Evolutionary conservation across 352 stramenopile genomes (phyloP), one percentile per base, ranked within the genome.

Genomic region (Phytophthora pseudosyringae): DNA sequence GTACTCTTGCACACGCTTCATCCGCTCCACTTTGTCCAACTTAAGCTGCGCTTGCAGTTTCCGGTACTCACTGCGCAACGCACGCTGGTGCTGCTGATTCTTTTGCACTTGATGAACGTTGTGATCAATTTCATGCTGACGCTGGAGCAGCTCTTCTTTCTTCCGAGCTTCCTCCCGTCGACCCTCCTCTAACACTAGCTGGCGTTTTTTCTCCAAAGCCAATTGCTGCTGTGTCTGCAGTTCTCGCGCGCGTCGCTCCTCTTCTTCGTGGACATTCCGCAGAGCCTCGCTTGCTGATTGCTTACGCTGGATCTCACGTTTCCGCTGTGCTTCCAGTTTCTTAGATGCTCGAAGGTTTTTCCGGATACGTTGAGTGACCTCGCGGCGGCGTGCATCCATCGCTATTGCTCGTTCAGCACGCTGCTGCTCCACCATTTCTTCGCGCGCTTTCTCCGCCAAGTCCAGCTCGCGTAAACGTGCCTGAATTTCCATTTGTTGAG

Each of bases 1-100:
- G 74, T 97, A 97, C 64, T 98, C 91, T 59, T 97, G 80, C 26
- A 97, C 88, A 21, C 92, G 89, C 55, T 84, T 90, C 78, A 97
- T 97, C n/a, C 92, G 81, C 57, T 97, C 89, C 7, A 98, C 92
- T 59, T 97, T 97, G 48, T 97, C 91, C 29, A 94, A 67, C 51
- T 96, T 94, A 48, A 95, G 73, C 49, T 94, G 84, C 15, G 91
- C 76, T 49, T 94, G 82, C 32, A 97, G 83, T 7, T 76, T 74
- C 4, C 82, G 77, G 54, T 96, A 95, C 67, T 98, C 90, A 52
- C 88, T 93, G 48, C 92, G 85, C 15, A 96, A 65, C 48, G 83
- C 67, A n/a, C 90, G 76, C 50, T 94, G 81, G 3, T 91, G 64
- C 38, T 86, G 58, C 52, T 96, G 85, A 4, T 76, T 91, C 31